phyloP scores from a whole-genome alignment of 495 filamentous ascomycete genomes.

The Tuber aestivum region DNA sequence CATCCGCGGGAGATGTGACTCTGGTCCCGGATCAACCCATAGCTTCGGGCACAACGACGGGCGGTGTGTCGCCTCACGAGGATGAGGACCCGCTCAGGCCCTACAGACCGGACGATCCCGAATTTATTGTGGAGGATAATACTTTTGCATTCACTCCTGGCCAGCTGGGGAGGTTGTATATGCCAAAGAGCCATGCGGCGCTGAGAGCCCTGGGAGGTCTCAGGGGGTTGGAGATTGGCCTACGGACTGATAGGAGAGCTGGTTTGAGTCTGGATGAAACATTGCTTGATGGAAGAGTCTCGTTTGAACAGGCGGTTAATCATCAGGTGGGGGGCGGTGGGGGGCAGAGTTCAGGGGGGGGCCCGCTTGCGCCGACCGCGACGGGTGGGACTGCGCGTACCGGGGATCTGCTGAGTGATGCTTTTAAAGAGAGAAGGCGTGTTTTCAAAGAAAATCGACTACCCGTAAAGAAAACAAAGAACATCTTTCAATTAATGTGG shows the following conservation, averaged over 20 bases:
- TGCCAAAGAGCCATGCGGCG: slow-evolving; percentile 72
- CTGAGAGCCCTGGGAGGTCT: slow-evolving; percentile 76
- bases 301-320: slow-evolving; percentile 60
- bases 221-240: slow-evolving; percentile 65
- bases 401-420: slow-evolving; percentile 39
- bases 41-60: slow-evolving; percentile 4
- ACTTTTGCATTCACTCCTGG: slow-evolving; percentile 77
- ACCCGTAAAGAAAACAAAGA: slow-evolving; percentile 66
- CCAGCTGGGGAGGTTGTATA: slow-evolving; percentile 69
- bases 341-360: slow-evolving; percentile 3
- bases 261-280: slow-evolving; percentile 75
- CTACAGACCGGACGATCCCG: slow-evolving; percentile 63
- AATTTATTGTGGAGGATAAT: slow-evolving; percentile 70
- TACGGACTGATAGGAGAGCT: slow-evolving; percentile 60
- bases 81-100: slow-evolving; percentile 61
- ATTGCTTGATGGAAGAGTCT: slow-evolving; percentile 56
- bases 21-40: slow-evolving; percentile 43
- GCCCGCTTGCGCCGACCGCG: slow-evolving; percentile 28
- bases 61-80: slow-evolving; percentile 44
- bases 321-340: slow-evolving; percentile 14
- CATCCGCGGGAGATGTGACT: slow-evolving; percentile 52
- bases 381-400: slow-evolving; percentile 40
- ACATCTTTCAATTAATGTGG: slow-evolving; percentile 68
- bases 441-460: slow-evolving; percentile 65
- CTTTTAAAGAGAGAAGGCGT: slow-evolving; percentile 59